Base-by-base conservation (phyloP, 495 filamentous ascomycete species). In the Halenospora varia region DNA sequence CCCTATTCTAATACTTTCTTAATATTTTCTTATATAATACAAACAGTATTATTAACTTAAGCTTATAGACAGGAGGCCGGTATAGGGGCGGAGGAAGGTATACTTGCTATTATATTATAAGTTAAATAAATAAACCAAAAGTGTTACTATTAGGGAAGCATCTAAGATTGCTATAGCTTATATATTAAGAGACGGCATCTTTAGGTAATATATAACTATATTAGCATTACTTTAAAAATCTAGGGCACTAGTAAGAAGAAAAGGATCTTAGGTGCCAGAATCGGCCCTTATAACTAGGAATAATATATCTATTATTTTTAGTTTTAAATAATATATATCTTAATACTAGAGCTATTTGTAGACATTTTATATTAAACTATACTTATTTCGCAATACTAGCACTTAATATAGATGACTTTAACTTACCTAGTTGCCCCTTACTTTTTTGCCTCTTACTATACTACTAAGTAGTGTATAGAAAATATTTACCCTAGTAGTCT, bases 1-100 rank as follows among this genome's bases (percentile, higher is more conserved):
- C 23, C 29, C 3, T 20, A 20, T 51, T 51, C 23, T 51, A 51
- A 51, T 51, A 35, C 10, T 51, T 51, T 51, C n/a, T 51, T 51
- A 35, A 51, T 51, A 51, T 51, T 51, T 51, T 51, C 48, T 51
- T 6, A 3, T 35, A 51, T 51, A 51, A 51, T 35, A 51, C 25
- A n/a, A 51, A 51, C 3, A 51, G 24, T 51, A 51, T 51, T 35
- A 35, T 51, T 6, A 19, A 51, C 8, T 51, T 51, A 4, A 2
- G 25, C 48, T 51, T 51, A 35, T 51, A 51, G 25, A 51, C 29
- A 13, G 29, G 29, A 35, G 29, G 29, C 6, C 13, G 29, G 13
- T 35, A 35, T 35, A 35, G 29, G 29, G 29, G 29, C 29, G 29
- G 13, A 35, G 29, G 29, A 35, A 35, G 29, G 29, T 35, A 24